Percentiles rank a stretch among this genome's conserved stretches.
These are phyloP conservation scores for Primulina tabacum DNA, from an alignment of 257 asterid genomes.

Conservation along the genomic window DNA sequence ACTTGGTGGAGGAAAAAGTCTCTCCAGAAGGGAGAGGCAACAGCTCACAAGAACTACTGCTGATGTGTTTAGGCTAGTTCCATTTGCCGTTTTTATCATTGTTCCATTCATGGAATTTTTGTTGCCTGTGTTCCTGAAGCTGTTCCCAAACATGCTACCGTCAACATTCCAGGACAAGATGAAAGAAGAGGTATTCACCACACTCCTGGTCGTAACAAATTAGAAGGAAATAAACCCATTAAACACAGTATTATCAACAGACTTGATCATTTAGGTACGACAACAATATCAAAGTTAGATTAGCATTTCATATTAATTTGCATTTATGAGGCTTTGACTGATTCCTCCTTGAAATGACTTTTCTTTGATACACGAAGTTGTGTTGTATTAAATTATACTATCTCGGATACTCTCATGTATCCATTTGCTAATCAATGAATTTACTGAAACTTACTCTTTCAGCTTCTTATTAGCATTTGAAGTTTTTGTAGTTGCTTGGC, in stretches of 20 bases:
- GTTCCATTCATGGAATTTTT: constrained; percentile 93
- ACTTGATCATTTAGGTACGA: not conserved
- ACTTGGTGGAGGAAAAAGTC: constrained; percentile 79
- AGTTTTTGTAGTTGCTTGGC: not conserved
- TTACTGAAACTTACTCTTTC: not conserved
- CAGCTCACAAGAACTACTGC: constrained; percentile 91
- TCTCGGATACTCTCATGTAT: not conserved
- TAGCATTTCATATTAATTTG: constrained; percentile 1
- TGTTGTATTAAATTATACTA: too few species aligned
- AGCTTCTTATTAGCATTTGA: not conserved
- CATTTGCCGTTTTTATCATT: constrained; percentile 76
- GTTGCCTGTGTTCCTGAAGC: constrained; percentile 78
- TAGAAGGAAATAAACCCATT: not conserved
- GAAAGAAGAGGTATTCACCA: constrained; percentile 72
- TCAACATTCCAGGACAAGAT: constrained; percentile 94
- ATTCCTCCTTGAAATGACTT: not conserved
- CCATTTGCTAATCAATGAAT: not conserved
- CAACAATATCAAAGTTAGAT: not conserved
- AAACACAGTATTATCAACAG: not conserved
- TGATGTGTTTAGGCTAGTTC: constrained; percentile 94
- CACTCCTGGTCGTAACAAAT: not conserved
- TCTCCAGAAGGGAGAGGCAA: constrained; percentile 88
- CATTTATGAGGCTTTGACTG: constrained; percentile 12
- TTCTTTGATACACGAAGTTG: not conserved
- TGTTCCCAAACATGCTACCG: constrained; percentile 90